These are phyloP conservation scores for Coleophoma eucalyptorum DNA, from an alignment of 2,329 filamentous ascomycete genomes.

Conservation along the genomic window DNA sequence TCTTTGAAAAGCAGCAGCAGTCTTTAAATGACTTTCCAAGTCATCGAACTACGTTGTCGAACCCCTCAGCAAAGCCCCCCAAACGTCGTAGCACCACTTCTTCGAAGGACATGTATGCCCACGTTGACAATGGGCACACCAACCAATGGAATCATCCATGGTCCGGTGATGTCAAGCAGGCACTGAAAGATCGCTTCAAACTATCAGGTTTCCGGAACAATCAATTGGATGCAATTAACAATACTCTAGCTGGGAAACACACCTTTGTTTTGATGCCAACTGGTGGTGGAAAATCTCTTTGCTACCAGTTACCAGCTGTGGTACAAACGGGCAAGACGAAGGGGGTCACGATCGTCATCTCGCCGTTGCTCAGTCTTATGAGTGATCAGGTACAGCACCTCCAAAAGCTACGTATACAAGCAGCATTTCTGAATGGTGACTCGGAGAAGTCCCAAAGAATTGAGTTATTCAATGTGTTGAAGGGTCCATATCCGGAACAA, in stretches of 20 bases:
- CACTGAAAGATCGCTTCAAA: slow-evolving; percentile 78
- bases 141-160: slow-evolving; percentile 67
- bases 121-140: slow-evolving; percentile 30
- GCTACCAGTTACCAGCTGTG: slow-evolving; percentile 91
- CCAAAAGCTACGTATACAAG: slow-evolving; percentile 69
- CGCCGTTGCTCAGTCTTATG: slow-evolving; percentile 92
- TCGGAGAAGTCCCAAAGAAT: slow-evolving; percentile 52
- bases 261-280: slow-evolving; percentile 97
- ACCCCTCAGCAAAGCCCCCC: neutral
- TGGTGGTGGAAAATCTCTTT: slow-evolving; percentile 92
- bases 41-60: slow-evolving; percentile 5
- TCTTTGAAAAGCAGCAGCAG: slow-evolving; percentile 1
- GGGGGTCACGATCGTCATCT: slow-evolving; percentile 92
- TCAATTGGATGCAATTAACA: slow-evolving; percentile 93
- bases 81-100: slow-evolving; percentile 7
- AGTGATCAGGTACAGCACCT: slow-evolving; percentile 92
- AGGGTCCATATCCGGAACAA: slow-evolving; percentile 64
- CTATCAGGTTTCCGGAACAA: slow-evolving; percentile 86
- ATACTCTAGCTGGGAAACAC: slow-evolving; percentile 82
- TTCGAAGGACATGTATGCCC: slow-evolving; percentile 24
- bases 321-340: slow-evolving; percentile 74
- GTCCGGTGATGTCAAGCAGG: slow-evolving; percentile 79
- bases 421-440: slow-evolving; percentile 78
- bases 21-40: slow-evolving; percentile 7
- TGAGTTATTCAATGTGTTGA: slow-evolving; percentile 57